Evolutionary conservation across 805 yeast species (phyloP).

Genomic region (Cyberlindnera bimundalis): DNA sequence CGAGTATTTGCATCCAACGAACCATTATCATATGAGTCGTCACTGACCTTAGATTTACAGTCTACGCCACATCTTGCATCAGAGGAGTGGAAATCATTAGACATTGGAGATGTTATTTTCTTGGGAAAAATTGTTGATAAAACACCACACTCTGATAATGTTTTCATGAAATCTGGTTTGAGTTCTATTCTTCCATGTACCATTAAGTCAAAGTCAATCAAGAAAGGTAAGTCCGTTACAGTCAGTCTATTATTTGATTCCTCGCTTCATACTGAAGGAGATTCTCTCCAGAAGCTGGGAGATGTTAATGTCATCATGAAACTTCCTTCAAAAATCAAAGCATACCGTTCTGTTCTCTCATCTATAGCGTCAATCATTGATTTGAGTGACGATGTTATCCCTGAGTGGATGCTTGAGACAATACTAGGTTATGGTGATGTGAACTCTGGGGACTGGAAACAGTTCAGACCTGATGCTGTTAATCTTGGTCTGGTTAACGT

Average conservation of each 20-base stretch:
- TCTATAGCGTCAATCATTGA: slow-evolving; percentile 6
- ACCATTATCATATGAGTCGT: not conserved
- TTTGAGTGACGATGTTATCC: slow-evolving; percentile 19
- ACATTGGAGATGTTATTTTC: slow-evolving; percentile 16
- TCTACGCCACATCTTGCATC: not conserved
- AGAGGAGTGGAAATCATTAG: slow-evolving; percentile 17
- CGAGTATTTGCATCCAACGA: not conserved
- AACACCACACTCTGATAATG: slow-evolving; percentile 6
- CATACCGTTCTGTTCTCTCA: not conserved
- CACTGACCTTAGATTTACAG: not conserved
- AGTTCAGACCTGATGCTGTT: not conserved
- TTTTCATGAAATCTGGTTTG: slow-evolving; percentile 12
- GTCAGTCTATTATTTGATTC: not conserved
- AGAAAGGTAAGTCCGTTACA: no score
- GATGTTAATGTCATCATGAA: slow-evolving; percentile 29
- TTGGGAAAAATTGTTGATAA: slow-evolving; percentile 9
- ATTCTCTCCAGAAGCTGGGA: slow-evolving; percentile 1
- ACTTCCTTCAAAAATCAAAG: slow-evolving; percentile 9
- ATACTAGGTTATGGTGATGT: slow-evolving; percentile 33
- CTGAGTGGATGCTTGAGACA: slow-evolving; percentile 34
- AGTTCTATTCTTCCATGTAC: slow-evolving; percentile 1
- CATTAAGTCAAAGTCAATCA: no score
- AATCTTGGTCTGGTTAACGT: not conserved
- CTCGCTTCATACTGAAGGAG: not conserved
- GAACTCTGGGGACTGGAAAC: slow-evolving; percentile 5